Evolutionary conservation across 2,329 filamentous ascomycete species (phyloP).

Genomic region (Alternaria consortialis): DNA sequence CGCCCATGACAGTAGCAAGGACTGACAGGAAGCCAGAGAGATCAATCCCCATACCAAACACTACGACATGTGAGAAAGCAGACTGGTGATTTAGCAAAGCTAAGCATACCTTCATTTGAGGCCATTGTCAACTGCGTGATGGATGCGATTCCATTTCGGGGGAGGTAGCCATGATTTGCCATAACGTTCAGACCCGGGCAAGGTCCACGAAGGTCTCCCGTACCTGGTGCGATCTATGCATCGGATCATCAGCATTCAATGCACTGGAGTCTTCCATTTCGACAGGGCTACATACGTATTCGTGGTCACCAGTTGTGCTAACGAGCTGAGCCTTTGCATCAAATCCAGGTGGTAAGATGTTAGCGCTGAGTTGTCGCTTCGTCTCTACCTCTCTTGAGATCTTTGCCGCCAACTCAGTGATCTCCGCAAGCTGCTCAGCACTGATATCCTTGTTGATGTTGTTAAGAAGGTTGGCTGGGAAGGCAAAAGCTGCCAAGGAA

Average conservation of each 20-base stretch:
- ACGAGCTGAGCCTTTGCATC: background rate
- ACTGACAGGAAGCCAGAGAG: constrained; percentile 26
- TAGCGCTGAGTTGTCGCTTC: background rate
- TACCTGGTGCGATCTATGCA: background rate
- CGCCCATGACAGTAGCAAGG: constrained; percentile 22
- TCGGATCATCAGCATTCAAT: background rate
- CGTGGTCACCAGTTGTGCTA: background rate
- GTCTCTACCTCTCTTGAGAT: background rate
- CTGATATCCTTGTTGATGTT: background rate
- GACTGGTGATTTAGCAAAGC: background rate
- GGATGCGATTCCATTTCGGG: constrained; percentile 37
- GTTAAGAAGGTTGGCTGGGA: background rate
- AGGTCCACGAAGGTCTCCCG: constrained; percentile 32
- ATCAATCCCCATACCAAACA: constrained; percentile 24
- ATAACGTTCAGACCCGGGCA: constrained; percentile 45
- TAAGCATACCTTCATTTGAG: background rate
- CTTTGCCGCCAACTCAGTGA: background rate
- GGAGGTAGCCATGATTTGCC: constrained; percentile 46
- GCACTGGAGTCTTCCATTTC: background rate
- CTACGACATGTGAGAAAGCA: background rate
- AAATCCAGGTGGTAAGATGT: background rate
- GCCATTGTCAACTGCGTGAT: constrained; percentile 9
- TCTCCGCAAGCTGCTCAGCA: background rate
- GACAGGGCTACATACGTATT: background rate
- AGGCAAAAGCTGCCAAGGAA: background rate